phyloP scores from a whole-genome alignment of 2,329 filamentous ascomycete species.

The Ophiostoma populinum region DNA sequence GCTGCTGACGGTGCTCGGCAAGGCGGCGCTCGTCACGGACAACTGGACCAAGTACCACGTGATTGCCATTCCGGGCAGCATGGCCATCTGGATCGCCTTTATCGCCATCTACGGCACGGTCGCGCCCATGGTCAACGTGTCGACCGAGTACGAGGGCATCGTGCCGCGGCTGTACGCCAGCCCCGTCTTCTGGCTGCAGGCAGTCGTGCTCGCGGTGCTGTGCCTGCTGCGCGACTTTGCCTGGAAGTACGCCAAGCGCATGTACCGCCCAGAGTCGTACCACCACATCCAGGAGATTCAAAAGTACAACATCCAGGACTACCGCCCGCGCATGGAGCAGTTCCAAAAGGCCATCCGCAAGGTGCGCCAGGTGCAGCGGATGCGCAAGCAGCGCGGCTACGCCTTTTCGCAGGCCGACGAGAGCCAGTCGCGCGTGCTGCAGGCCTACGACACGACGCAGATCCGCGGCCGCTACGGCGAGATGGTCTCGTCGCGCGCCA shows the following conservation, averaged over 20 bases:
- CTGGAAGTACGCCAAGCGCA: conserved; percentile 95
- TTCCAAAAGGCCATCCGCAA: conserved; percentile 99
- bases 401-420: conserved; percentile 97
- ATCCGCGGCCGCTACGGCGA: conserved; percentile 86
- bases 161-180: conserved; percentile 65
- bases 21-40: conserved; percentile 85
- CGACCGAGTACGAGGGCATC: conserved; percentile 69
- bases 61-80: conserved; percentile 83
- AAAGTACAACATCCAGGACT: conserved; percentile 99
- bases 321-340: conserved; percentile 95
- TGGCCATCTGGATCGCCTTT: conserved; percentile 82
- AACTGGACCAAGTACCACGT: conserved; percentile 99
- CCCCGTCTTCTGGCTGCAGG: conserved; percentile 83
- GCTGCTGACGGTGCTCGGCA: conserved; percentile 84
- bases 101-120: conserved; percentile 75
- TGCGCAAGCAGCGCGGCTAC: conserved; percentile 97
- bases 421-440: conserved; percentile 81
- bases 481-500: conserved; percentile 41
- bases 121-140: conserved; percentile 67
- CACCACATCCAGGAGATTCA: conserved; percentile 99
- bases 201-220: conserved; percentile 58
- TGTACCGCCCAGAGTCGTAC: conserved; percentile 92
- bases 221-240: conserved; percentile 79
- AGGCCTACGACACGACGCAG: conserved; percentile 94
- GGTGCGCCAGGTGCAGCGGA: conserved; percentile 92